A percentile compares a stretch with the other conserved stretches of the same genome.
Conservation (phyloP, 352 stramenopile genomes). For the Globisporangium lucens region DNA sequence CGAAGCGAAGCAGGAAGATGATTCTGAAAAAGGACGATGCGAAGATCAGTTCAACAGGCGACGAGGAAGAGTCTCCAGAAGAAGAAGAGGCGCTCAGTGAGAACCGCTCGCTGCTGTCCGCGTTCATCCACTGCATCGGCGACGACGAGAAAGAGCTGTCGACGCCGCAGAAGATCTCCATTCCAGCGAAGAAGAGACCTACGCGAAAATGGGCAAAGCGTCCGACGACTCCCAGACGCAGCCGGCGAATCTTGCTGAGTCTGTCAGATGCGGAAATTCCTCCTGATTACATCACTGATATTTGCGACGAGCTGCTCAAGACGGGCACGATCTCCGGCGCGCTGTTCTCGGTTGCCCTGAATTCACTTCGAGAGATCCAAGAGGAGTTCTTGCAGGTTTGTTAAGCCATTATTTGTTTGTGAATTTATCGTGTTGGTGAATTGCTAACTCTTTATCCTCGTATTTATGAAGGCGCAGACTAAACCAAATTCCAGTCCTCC, state of each 20-base stretch:
- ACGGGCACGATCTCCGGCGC: constrained; percentile 42
- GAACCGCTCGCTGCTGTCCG: constrained; percentile 10
- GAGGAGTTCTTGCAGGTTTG: constrained; percentile 15
- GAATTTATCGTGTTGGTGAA: not conserved
- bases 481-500: not conserved
- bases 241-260: constrained; percentile 5
- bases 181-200: constrained; percentile 11
- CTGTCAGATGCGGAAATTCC: not conserved
- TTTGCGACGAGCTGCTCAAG: constrained; percentile 32
- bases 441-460: not conserved
- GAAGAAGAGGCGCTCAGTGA: not conserved
- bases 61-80: not conserved
- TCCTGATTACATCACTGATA: constrained; percentile 23
- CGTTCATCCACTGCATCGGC: constrained; percentile 10
- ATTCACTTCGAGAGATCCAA: constrained; percentile 26
- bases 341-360: constrained; percentile 38
- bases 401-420: not conserved
- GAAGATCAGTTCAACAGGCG: not conserved
- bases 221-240: not conserved
- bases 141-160: constrained; percentile 3
- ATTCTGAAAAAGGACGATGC: not conserved
- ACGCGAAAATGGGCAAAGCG: not conserved
- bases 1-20: constrained; percentile 25
- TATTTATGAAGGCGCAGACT: not conserved
- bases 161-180: constrained; percentile 15